Conservation (phyloP, 257 asterid species). For the Solanum gandarillasii region DNA sequence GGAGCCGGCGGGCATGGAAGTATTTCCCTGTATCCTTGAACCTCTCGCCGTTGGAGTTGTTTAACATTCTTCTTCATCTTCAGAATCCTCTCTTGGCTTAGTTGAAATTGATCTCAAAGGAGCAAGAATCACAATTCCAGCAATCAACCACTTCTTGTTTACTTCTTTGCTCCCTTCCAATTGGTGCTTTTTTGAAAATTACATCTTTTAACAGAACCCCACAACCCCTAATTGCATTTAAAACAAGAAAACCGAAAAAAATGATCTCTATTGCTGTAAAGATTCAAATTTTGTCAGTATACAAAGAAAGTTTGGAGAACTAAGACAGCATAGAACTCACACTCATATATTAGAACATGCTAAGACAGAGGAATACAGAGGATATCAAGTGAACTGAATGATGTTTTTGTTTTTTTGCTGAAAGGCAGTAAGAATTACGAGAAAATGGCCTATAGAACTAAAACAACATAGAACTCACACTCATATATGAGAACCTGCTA, state of each 20-base stretch:
- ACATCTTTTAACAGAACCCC: not conserved
- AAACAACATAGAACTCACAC: not conserved
- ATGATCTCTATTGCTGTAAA: not conserved
- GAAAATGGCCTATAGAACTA: not conserved
- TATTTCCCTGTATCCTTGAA: constrained; percentile 47
- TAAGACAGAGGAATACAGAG: not conserved
- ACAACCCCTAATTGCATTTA: not conserved
- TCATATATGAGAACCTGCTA: not conserved
- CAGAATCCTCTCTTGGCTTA: constrained; percentile 25
- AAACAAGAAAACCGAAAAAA: not conserved
- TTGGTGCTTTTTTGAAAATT: not conserved
- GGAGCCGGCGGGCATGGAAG: constrained; percentile 65
- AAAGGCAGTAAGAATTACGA: not conserved
- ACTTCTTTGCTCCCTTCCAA: constrained; percentile 17
- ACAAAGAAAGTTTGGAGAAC: not conserved
- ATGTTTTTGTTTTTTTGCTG: not conserved
- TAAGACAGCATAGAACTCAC: not conserved
- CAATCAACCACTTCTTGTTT: constrained; percentile 52
- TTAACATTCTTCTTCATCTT: constrained; percentile 20
- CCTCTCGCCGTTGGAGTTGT: constrained; percentile 68
- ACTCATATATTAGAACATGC: not conserved
- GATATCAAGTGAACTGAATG: not conserved
- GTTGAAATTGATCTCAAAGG: constrained; percentile 56
- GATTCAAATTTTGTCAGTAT: not conserved
- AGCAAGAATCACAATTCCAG: constrained; percentile 43